phyloP scores from a whole-genome alignment of 305 asterid genomes.

The Lippia alba region DNA sequence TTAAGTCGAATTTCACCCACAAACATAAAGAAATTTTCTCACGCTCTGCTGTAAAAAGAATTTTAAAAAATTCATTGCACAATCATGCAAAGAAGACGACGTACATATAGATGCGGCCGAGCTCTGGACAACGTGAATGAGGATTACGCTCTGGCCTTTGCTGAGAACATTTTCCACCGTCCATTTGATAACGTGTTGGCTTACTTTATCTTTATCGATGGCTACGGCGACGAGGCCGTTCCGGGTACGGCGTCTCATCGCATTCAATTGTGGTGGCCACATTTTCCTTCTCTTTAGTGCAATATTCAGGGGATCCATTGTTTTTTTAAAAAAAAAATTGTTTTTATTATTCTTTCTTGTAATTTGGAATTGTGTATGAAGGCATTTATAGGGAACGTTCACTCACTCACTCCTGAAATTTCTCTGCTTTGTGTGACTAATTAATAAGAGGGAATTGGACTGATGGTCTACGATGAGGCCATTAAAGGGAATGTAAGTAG shows the following conservation, averaged over 20 bases:
- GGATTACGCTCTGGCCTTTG: conserved; percentile 70
- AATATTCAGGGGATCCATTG: no score
- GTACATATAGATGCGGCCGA: conserved; percentile 42
- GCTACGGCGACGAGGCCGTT: conserved; percentile 78
- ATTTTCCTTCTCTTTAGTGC: conserved; percentile 45
- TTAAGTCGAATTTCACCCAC: no score
- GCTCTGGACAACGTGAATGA: conserved; percentile 65
- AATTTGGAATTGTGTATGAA: no score
- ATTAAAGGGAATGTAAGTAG: conserved; percentile 16
- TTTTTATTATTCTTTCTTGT: no score
- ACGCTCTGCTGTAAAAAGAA: no score
- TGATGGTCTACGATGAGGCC: no score
- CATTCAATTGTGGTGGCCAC: conserved; percentile 62
- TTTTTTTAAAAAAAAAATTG: no score
- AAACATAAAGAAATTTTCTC: no score
- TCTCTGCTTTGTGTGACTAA: conserved; percentile 25
- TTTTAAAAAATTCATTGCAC: no score
- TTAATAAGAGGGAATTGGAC: no score
- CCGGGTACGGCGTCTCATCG: conserved; percentile 46
- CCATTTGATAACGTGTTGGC: conserved; percentile 78
- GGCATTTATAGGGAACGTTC: no score
- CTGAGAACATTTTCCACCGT: conserved; percentile 56
- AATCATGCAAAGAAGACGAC: neutral
- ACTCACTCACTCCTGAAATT: neutral
- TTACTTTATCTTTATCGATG: conserved; percentile 69